Percentiles rank a stretch among this genome's conserved stretches.
phyloP scores from a whole-genome alignment of 164 flowering plant genomes.

The Aristolochia contorta region DNA sequence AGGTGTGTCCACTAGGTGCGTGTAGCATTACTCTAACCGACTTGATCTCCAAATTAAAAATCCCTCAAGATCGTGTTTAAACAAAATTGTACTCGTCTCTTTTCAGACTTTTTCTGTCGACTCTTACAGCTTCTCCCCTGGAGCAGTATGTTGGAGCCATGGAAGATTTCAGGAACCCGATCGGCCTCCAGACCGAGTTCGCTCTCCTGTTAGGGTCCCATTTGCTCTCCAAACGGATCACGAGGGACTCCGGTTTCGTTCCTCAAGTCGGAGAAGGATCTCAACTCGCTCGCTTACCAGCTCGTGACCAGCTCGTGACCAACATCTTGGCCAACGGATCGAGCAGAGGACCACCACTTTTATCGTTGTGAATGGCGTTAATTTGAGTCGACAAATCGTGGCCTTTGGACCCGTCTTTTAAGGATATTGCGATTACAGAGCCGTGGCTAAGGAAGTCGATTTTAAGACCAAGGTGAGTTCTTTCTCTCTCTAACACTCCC shows the following conservation, averaged over 20 bases:
- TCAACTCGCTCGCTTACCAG: slow-evolving; percentile 39
- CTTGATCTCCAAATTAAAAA: too few relatives aligned
- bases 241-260: slow-evolving; percentile 43
- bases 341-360: slow-evolving; percentile 42
- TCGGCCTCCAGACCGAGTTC: slow-evolving; percentile 41
- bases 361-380: slow-evolving; percentile 57
- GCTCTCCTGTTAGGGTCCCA: slow-evolving; percentile 31
- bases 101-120: too few relatives aligned
- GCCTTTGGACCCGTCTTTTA: slow-evolving; percentile 40
- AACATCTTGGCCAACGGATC: slow-evolving; percentile 45
- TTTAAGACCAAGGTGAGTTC: slow-evolving; percentile 45
- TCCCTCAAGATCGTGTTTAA: too few relatives aligned
- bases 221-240: slow-evolving; percentile 20
- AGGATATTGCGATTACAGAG: slow-evolving; percentile 41
- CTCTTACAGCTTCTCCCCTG: too few relatives aligned
- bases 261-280: slow-evolving; percentile 43
- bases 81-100: too few relatives aligned
- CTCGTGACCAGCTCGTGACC: slow-evolving; percentile 40
- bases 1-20: too few relatives aligned
- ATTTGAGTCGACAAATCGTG: slow-evolving; percentile 56
- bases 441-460: slow-evolving; percentile 41
- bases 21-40: too few relatives aligned
- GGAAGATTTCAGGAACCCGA: slow-evolving; percentile 38
- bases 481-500: too few relatives aligned
- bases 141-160: too few relatives aligned